These are phyloP conservation scores for Cupressus sempervirens DNA, from an alignment of 75 land plant species.

Conservation along the genomic window DNA sequence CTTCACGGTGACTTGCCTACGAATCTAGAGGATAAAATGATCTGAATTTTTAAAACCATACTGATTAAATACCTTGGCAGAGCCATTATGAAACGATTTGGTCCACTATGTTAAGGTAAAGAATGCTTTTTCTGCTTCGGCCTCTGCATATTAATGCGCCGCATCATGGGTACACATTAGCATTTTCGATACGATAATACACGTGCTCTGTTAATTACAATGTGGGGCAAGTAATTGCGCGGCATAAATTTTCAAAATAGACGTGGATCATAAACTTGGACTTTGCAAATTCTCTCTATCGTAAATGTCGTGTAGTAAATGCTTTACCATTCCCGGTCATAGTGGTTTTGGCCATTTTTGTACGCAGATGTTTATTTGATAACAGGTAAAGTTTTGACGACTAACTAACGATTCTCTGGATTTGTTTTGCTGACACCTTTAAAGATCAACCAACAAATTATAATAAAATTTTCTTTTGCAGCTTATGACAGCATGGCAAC, in stretches of 20 bases:
- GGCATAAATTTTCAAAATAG: not conserved
- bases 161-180: no score
- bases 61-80: not conserved
- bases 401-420: not conserved
- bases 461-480: conserved; percentile 19
- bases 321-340: no score
- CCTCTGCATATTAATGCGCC: no score
- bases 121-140: not conserved
- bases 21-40: not conserved
- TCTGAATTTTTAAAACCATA: not conserved
- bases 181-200: no score
- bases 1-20: no score
- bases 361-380: not conserved
- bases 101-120: not conserved
- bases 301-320: no score
- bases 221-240: no score
- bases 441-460: not conserved
- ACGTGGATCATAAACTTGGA: not conserved
- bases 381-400: not conserved
- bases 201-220: no score
- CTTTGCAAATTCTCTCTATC: not conserved
- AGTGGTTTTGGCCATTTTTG: not conserved
- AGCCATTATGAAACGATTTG: not conserved
- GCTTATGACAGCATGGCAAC: conserved; percentile 65
- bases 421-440: not conserved